Evolutionary conservation across 257 asterid species (phyloP).

Genomic region (Anisodus tanguticus): DNA sequence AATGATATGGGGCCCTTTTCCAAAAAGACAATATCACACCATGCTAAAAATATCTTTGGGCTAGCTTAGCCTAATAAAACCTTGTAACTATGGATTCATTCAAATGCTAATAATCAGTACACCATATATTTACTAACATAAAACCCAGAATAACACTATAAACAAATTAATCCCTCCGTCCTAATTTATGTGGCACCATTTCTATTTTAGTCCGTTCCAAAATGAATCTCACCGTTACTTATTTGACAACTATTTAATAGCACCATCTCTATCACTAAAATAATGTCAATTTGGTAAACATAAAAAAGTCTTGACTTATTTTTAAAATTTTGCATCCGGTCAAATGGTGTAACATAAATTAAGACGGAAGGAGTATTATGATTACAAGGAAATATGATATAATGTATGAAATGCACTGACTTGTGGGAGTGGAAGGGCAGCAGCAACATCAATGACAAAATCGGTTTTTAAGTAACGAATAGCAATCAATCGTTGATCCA

Average conservation of each 20-base stretch:
- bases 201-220: too few relatives aligned
- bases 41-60: not conserved
- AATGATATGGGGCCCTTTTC: not conserved
- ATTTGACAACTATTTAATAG: too few relatives aligned
- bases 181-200: too few relatives aligned
- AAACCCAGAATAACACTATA: not conserved
- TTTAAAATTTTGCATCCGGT: too few relatives aligned
- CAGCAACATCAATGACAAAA: slow-evolving; percentile 74
- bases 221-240: too few relatives aligned
- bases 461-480: slow-evolving; percentile 59
- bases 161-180: too few relatives aligned
- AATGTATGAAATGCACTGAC: slow-evolving; percentile 36
- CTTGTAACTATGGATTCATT: not conserved
- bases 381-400: not conserved
- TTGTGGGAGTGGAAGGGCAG: slow-evolving; percentile 95
- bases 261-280: too few relatives aligned
- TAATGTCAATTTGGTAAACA: too few relatives aligned
- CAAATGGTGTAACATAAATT: too few relatives aligned
- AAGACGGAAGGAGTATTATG: not conserved
- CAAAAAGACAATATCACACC: not conserved
- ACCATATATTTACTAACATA: not conserved
- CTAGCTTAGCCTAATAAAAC: not conserved
- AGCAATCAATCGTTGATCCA: slow-evolving; percentile 61
- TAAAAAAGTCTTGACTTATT: too few relatives aligned
- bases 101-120: not conserved